A percentile compares a stretch with the other conserved stretches of the same genome.
phyloP scores from a whole-genome alignment of 2,329 filamentous ascomycete genomes.

The Exophiala calicioides region DNA sequence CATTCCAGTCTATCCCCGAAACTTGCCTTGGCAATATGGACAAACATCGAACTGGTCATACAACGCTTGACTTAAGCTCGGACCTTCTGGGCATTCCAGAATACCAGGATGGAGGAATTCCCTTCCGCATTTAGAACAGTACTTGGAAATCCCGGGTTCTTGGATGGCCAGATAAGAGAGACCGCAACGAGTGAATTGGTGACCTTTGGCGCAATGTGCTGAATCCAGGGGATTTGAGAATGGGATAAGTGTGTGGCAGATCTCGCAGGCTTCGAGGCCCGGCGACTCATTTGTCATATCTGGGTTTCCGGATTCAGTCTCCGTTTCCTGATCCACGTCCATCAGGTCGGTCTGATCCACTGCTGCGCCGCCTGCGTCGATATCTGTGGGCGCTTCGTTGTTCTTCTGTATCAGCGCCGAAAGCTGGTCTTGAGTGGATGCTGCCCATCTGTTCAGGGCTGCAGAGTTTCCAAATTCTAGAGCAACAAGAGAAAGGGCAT shows the following conservation, averaged over 20 bases:
- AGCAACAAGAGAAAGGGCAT: conserved; percentile 11
- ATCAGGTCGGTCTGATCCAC: conserved; percentile 2
- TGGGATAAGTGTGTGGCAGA: conserved; percentile 24
- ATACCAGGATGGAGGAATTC: conserved; percentile 30
- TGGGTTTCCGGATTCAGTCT: neutral
- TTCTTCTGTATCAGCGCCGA: neutral
- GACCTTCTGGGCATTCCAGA: conserved; percentile 23
- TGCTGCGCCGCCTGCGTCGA: neutral
- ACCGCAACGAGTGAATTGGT: conserved; percentile 31
- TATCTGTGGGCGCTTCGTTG: neutral
- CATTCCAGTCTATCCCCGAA: conserved; percentile 30
- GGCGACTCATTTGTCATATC: conserved; percentile 2
- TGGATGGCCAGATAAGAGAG: conserved; percentile 32
- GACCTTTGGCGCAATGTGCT: conserved; percentile 26
- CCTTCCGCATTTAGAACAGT: conserved; percentile 31
- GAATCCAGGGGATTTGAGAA: conserved; percentile 9
- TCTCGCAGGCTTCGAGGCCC: conserved; percentile 22
- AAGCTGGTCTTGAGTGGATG: neutral
- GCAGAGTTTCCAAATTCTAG: conserved; percentile 2
- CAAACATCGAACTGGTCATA: conserved; percentile 32
- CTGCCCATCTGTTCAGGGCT: conserved; percentile 9
- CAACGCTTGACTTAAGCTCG: conserved; percentile 28
- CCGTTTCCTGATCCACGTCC: neutral
- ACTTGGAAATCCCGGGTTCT: conserved; percentile 33
- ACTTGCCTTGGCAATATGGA: conserved; percentile 33